Conservation (phyloP, 208 protist genomes). For the Naegleria lovaniensis region DNA sequence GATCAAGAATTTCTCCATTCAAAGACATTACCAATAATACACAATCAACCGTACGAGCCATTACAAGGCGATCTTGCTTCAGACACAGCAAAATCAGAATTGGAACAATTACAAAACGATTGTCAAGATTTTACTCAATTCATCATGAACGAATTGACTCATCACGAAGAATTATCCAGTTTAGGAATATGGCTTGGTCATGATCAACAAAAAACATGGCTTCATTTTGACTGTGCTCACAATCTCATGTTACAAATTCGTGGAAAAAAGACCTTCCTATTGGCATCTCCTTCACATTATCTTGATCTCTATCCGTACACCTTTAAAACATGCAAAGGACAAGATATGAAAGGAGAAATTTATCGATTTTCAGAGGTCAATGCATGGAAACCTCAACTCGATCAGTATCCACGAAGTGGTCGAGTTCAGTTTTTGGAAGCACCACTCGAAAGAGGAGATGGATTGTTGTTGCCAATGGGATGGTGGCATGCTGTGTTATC, state of each 20-base stretch:
- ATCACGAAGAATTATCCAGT: background rate
- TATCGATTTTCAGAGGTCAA: background rate
- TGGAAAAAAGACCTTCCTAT: background rate
- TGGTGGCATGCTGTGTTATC: background rate
- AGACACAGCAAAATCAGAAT: background rate
- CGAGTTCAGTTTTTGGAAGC: background rate
- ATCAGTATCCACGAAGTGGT: background rate
- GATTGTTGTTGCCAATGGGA: background rate
- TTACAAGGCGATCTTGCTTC: no score
- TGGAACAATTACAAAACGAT: background rate
- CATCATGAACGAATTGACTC: background rate
- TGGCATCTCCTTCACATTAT: background rate
- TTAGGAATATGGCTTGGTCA: background rate
- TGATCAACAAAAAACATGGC: background rate
- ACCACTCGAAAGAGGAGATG: background rate
- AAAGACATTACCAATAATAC: no score
- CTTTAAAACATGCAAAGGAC: background rate
- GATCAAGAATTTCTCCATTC: no score
- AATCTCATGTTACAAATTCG: background rate
- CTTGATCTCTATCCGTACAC: background rate
- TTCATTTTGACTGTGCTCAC: background rate
- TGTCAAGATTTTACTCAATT: background rate
- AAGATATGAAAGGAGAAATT: slow-evolving; percentile 2
- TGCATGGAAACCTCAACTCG: no score
- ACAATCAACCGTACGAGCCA: no score